phyloP scores from a whole-genome alignment of 2,329 filamentous ascomycete species.

The Nemania serpens region DNA sequence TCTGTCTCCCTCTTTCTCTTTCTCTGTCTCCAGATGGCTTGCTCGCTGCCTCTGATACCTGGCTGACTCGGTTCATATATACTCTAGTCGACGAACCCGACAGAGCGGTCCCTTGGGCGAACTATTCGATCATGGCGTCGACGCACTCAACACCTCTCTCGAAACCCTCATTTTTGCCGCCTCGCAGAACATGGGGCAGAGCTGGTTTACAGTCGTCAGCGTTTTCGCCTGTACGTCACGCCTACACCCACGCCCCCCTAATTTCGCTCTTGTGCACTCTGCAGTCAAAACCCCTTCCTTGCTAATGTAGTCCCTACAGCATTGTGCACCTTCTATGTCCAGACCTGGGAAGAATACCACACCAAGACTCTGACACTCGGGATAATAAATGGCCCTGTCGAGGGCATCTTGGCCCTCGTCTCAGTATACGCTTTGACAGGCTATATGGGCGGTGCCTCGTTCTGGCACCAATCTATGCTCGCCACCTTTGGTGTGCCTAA shows the following conservation, averaged over 20 bases:
- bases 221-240: slow-evolving; percentile 74
- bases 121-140: slow-evolving; percentile 96
- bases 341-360: slow-evolving; percentile 99
- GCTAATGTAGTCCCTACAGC: slow-evolving; percentile 52
- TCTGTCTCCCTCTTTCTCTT: slow-evolving; percentile 8
- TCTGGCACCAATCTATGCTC: slow-evolving; percentile 89
- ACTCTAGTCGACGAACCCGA: slow-evolving; percentile 73
- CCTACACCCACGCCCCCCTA: slow-evolving; percentile 24
- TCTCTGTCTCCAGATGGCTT: too few species aligned
- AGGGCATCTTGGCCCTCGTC: slow-evolving; percentile 86
- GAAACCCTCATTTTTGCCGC: slow-evolving; percentile 91
- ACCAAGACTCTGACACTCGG: slow-evolving; percentile 94
- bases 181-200: slow-evolving; percentile 89
- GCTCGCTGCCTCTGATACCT: slow-evolving; percentile 2
- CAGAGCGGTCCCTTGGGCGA: slow-evolving; percentile 95
- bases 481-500: slow-evolving; percentile 70
- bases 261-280: neutral
- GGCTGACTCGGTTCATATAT: slow-evolving; percentile 16
- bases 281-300: neutral
- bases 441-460: slow-evolving; percentile 82
- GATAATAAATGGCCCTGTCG: slow-evolving; percentile 90
- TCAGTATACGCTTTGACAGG: slow-evolving; percentile 83
- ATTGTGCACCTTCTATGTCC: slow-evolving; percentile 94
- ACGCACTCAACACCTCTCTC: slow-evolving; percentile 94
- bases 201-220: slow-evolving; percentile 83